Percentiles rank a stretch among this genome's conserved stretches.
phyloP scores from a whole-genome alignment of 176 grass and related monocot genomes.

The Thinopyrum elongatum region DNA sequence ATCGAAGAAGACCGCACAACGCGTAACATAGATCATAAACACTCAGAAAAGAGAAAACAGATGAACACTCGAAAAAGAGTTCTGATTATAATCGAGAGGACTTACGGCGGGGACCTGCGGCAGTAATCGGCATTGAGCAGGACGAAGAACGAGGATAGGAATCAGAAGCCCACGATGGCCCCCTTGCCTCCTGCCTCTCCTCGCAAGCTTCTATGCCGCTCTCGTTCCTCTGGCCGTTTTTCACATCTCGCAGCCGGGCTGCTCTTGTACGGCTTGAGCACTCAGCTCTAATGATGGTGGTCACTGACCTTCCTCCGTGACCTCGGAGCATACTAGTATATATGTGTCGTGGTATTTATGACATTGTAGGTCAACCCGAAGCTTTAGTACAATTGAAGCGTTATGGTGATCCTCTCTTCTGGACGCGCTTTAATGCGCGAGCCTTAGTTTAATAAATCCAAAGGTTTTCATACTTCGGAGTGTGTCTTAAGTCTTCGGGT shows the following conservation, averaged over 20 bases:
- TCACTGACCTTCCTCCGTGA: not conserved
- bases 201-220: slow-evolving; percentile 1
- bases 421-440: not conserved
- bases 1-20: not conserved
- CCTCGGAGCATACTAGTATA: not conserved
- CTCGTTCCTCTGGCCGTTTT: slow-evolving; percentile 1
- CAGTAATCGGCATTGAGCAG: slow-evolving; percentile 32
- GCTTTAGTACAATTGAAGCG: not conserved
- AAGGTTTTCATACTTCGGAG: not conserved
- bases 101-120: slow-evolving; percentile 18
- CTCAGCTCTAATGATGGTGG: not conserved
- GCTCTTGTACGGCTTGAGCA: not conserved
- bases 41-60: too few species aligned
- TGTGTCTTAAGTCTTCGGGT: not conserved
- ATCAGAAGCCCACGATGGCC: slow-evolving; percentile 20
- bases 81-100: not conserved
- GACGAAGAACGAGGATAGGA: slow-evolving; percentile 24
- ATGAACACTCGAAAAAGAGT: too few species aligned
- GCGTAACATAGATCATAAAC: not conserved
- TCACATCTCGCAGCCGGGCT: slow-evolving; percentile 1
- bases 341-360: not conserved
- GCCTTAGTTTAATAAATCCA: slow-evolving; percentile 1
- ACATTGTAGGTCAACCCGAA: not conserved
- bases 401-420: not conserved
- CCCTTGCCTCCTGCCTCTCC: not conserved